Conservation (phyloP, 2,329 filamentous ascomycete species). For the Penicillium sp. region DNA sequence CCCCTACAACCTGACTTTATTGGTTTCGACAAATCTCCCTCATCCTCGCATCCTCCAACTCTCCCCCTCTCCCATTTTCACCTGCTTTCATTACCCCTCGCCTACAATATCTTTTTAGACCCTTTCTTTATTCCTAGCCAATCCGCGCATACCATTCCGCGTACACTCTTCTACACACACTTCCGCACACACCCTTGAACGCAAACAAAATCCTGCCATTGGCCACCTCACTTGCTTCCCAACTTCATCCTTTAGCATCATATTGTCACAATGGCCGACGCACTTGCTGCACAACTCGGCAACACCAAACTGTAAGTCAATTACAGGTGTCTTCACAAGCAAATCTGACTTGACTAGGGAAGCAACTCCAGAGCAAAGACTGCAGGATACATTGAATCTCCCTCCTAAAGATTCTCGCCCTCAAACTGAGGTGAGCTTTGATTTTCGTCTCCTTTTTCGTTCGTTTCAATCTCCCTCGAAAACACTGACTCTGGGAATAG, state of each 20-base stretch:
- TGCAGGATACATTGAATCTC: constrained; percentile 48
- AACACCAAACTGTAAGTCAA: constrained; percentile 44
- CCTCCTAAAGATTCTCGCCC: constrained; percentile 50
- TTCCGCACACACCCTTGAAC: neutral
- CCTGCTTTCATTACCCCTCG: neutral
- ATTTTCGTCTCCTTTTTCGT: neutral
- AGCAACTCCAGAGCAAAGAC: constrained; percentile 40
- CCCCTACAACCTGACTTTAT: constrained; percentile 1
- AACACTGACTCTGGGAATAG: constrained; percentile 46
- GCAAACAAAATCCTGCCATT: neutral
- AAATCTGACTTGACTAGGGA: constrained; percentile 33
- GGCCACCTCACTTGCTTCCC: neutral
- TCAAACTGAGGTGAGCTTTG: constrained; percentile 49
- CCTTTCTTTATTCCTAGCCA: neutral
- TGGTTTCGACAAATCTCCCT: neutral
- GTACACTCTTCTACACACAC: neutral
- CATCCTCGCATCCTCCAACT: neutral
- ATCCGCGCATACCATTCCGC: neutral
- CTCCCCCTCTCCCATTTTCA: neutral
- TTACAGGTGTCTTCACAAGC: neutral
- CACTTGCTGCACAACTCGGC: constrained; percentile 47
- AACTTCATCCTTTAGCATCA: constrained; percentile 7
- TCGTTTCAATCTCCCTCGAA: too few species aligned
- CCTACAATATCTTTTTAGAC: neutral
- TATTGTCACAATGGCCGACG: constrained; percentile 41